Evolutionary conservation across 2,329 filamentous ascomycete species (phyloP).

Genomic region (Claviceps capensis): DNA sequence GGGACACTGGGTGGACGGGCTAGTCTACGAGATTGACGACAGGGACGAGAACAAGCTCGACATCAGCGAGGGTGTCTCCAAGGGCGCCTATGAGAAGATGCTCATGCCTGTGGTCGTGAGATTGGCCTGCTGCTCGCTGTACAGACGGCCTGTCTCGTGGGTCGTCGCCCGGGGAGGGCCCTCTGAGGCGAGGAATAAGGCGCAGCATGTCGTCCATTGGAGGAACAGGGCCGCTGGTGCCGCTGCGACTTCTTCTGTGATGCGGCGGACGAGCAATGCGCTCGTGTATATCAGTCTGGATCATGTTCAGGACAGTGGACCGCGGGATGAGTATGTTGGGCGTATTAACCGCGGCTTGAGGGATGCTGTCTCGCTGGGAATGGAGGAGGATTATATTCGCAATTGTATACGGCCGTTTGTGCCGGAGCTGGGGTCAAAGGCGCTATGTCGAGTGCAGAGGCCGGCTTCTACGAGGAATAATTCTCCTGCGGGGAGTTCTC

Average conservation of each 20-base stretch:
- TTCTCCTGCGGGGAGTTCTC: neutral
- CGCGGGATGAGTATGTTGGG: constrained; percentile 25
- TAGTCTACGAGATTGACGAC: constrained; percentile 25
- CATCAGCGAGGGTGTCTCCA: constrained; percentile 26
- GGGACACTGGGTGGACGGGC: constrained; percentile 25
- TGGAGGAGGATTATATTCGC: constrained; percentile 22
- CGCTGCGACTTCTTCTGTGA: neutral
- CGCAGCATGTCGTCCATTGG: constrained; percentile 6
- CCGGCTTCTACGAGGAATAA: neutral
- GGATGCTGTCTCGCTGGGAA: constrained; percentile 22
- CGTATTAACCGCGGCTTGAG: constrained; percentile 24
- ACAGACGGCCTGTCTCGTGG: constrained; percentile 23
- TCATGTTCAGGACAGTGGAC: constrained; percentile 19
- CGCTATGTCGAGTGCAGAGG: neutral
- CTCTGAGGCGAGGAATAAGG: constrained; percentile 12
- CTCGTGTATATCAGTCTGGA: constrained; percentile 26
- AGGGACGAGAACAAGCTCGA: constrained; percentile 26
- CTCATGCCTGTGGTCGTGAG: constrained; percentile 20
- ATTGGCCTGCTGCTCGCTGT: constrained; percentile 18
- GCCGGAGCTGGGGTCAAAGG: constrained; percentile 10
- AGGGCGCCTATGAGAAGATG: constrained; percentile 24
- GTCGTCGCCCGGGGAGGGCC: constrained; percentile 24
- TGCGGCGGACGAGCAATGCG: constrained; percentile 13
- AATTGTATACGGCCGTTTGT: constrained; percentile 24
- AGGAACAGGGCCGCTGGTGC: neutral